These are phyloP conservation scores for Xylariaceae sp. DNA, from an alignment of 2,329 filamentous ascomycete genomes.

Conservation along the genomic window DNA sequence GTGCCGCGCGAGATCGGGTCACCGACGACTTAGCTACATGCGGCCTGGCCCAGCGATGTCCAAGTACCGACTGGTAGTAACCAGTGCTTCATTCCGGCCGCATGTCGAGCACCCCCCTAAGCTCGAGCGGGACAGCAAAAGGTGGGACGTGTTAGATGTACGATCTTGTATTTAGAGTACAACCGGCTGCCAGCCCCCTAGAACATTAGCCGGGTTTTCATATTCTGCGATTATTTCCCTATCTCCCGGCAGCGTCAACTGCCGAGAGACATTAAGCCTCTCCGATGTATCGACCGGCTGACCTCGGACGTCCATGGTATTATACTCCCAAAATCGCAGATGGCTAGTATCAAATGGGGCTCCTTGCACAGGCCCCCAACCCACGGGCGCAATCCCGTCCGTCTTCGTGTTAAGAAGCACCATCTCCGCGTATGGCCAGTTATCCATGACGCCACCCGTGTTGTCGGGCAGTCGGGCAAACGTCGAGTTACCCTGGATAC, in stretches of 20 bases:
- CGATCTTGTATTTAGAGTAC: not conserved
- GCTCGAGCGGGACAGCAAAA: too few species aligned
- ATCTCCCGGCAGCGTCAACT: slow-evolving; percentile 5
- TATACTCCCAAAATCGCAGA: slow-evolving; percentile 14
- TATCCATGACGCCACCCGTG: slow-evolving; percentile 12
- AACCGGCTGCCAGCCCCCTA: slow-evolving; percentile 13
- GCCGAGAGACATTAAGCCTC: slow-evolving; percentile 9
- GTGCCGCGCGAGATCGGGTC: too few species aligned
- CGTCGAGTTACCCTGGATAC: slow-evolving; percentile 5
- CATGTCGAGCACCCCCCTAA: not conserved
- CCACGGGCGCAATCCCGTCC: slow-evolving; percentile 6
- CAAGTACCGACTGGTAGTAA: too few species aligned
- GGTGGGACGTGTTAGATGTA: not conserved
- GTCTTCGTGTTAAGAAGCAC: slow-evolving; percentile 12
- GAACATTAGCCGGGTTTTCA: slow-evolving; percentile 1
- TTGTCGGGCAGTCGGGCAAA: slow-evolving; percentile 14
- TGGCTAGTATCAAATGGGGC: slow-evolving; percentile 12
- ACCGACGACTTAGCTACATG: too few species aligned
- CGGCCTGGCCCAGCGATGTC: too few species aligned
- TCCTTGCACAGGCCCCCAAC: slow-evolving; percentile 15
- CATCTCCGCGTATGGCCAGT: slow-evolving; percentile 17
- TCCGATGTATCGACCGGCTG: slow-evolving; percentile 5
- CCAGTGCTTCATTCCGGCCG: not conserved
- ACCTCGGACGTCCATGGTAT: slow-evolving; percentile 10
- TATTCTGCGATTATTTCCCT: slow-evolving; percentile 4